Percentiles rank a stretch among this genome's conserved stretches.
Conservation (phyloP, 1,284 basidiomycete genomes). For the Melampsora larici-populina region DNA sequence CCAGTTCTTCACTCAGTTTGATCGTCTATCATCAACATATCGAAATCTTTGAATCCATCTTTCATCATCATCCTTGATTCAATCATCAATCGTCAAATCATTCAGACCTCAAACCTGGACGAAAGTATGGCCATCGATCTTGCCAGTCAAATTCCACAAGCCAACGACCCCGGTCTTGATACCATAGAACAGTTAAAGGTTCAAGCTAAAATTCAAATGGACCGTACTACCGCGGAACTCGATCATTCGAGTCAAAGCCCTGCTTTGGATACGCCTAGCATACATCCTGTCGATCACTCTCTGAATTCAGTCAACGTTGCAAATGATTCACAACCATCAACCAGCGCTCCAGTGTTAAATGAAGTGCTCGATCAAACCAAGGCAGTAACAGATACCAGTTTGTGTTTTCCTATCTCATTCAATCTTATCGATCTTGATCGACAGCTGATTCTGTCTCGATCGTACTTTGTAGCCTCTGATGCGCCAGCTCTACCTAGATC, state of each 20-base stretch:
- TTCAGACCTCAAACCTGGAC: background rate
- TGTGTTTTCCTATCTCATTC: too few relatives aligned
- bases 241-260: background rate
- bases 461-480: background rate
- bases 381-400: too few relatives aligned
- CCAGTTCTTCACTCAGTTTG: background rate
- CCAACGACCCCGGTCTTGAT: background rate
- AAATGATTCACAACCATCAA: background rate
- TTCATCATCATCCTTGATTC: too few relatives aligned
- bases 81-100: background rate
- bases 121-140: background rate
- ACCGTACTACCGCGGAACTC: background rate
- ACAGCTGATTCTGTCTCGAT: background rate
- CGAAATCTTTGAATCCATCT: background rate
- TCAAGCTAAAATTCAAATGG: conserved; percentile 5
- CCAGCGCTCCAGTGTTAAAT: too few relatives aligned
- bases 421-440: background rate
- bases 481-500: background rate
- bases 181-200: background rate
- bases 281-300: background rate
- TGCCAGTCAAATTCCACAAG: background rate
- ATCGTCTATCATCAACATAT: background rate
- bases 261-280: background rate
- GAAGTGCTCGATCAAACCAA: too few relatives aligned
- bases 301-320: background rate